These are phyloP conservation scores for Terfezia boudieri DNA, from an alignment of 495 filamentous ascomycete species.

Conservation along the genomic window DNA sequence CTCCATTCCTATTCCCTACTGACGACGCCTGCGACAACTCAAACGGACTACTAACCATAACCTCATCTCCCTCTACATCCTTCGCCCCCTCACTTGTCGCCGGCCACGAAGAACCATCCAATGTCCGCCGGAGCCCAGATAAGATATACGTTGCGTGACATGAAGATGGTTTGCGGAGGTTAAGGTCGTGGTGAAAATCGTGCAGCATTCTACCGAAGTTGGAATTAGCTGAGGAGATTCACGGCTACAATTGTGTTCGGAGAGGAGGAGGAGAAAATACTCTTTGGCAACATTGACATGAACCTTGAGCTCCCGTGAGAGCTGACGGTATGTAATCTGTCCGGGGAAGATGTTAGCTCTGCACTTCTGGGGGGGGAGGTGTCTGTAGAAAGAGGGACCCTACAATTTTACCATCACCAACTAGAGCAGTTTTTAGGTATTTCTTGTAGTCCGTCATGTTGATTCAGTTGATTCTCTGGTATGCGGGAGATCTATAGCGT, in stretches of 20 bases:
- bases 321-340: constrained; percentile 63
- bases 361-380: no score
- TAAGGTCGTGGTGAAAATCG: constrained; percentile 46
- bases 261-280: constrained; percentile 23
- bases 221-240: constrained; percentile 21
- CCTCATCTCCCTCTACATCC: constrained; percentile 40
- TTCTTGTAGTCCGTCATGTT: no score
- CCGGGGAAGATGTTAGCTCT: no score
- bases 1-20: not conserved
- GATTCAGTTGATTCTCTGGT: no score
- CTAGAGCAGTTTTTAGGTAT: no score
- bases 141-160: constrained; percentile 76
- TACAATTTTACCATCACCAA: no score
- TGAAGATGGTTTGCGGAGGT: constrained; percentile 1
- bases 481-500: no score
- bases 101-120: not conserved
- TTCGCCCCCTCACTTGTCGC: constrained; percentile 9
- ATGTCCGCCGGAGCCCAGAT: constrained; percentile 32
- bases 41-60: constrained; percentile 35
- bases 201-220: constrained; percentile 38
- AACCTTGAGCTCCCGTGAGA: constrained; percentile 58
- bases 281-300: constrained; percentile 69
- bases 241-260: not conserved
- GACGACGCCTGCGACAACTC: not conserved
- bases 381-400: no score